phyloP scores from a whole-genome alignment of 2,329 filamentous ascomycete species.

The Ceratocystis smalleyi region DNA sequence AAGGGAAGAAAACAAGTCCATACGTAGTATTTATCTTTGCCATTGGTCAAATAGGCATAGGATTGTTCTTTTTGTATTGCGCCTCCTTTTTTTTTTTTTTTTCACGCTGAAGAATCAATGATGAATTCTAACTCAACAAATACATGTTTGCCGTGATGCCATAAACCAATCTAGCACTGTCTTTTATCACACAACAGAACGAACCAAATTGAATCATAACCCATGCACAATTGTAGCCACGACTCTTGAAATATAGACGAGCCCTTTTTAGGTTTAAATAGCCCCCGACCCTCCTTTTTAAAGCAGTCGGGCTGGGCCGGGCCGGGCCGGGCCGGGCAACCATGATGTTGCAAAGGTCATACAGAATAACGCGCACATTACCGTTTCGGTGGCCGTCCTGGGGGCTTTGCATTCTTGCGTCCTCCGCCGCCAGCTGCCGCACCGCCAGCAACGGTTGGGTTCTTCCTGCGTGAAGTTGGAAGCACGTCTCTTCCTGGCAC shows the following conservation, averaged over 20 bases:
- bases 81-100: neutral
- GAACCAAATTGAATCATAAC: neutral
- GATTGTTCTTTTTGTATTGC: neutral
- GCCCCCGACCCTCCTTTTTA: neutral
- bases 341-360: too few relatives aligned
- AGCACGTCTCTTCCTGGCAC: conserved; percentile 37
- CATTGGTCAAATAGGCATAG: too few relatives aligned
- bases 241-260: neutral
- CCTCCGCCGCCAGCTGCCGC: neutral
- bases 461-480: conserved; percentile 24
- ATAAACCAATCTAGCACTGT: neutral
- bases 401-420: conserved; percentile 8
- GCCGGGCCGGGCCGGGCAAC: too few relatives aligned
- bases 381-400: conserved; percentile 20
- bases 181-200: neutral
- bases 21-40: too few relatives aligned
- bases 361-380: too few relatives aligned
- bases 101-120: neutral
- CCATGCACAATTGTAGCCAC: neutral
- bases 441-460: neutral
- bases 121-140: neutral
- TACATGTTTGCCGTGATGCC: neutral
- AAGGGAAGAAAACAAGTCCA: neutral
- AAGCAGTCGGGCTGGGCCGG: neutral
- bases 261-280: neutral